Evolutionary conservation across 2,329 filamentous ascomycete genomes (phyloP), one percentile per base, ranked within the genome.

Genomic region (Diatrype stigma): DNA sequence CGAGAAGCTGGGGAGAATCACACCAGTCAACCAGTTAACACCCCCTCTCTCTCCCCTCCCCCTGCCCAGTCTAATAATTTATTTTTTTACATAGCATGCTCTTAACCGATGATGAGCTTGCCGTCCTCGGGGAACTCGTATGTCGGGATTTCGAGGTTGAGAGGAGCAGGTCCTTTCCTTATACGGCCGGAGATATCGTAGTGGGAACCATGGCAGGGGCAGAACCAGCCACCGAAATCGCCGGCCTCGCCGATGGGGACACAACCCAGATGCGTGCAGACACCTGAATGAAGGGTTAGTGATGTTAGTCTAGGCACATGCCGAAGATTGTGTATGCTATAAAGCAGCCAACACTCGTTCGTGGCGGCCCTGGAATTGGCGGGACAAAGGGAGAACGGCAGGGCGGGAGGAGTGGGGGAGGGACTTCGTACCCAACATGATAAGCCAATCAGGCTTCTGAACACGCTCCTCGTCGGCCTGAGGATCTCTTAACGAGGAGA

Each of bases 181-280:
- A 96, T 90, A 76, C 94, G 91, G 73, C 94, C 94, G 59, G 92
- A 97, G 74, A 99, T 97, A 73, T 99, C 94, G 85, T 99, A 99
- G 82, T 99, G 94, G 64, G 92, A 96, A 75, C 94, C 94, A 84
- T 99, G 94, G 89, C 94, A 99, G 61, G 94, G 94, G 82, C 94
- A 99, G 88, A 99, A 99, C 94, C 94, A 99, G 70, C 94, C 94
- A 72, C 94, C 94, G 68, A 80, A 99, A 76, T 99, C 95, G 73
- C 94, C 94, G 60, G 94, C 90, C 81, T 99, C 94, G 68, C 95
- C 94, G 67, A 99, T 99, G 70, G 94, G 94, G 64, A 99, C 94
- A 84, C 94, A 99, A 77, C 94, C 94, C 70, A 99, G 80, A 77
- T 99, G 94, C 68, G 94, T 99, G 88, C 94, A 99, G 75, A 99